A percentile compares a stretch with the other conserved stretches of the same genome.
Conservation (phyloP, 176 grass and related monocot genomes). For the Carex cristatella region DNA sequence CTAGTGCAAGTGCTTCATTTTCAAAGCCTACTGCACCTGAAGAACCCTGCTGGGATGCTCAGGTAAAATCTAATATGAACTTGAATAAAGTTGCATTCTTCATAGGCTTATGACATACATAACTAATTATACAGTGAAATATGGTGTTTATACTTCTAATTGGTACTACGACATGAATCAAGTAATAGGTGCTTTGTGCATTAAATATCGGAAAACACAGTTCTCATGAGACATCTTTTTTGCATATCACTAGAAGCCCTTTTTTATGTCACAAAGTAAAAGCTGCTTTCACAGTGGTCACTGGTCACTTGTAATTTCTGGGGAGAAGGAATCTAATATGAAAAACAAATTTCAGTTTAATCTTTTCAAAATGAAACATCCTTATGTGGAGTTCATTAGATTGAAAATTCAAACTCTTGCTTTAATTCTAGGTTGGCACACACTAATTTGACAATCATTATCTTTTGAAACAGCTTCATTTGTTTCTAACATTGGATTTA, state of each 20-base stretch:
- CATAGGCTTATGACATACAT: neutral
- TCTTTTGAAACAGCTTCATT: neutral
- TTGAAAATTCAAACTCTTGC: neutral
- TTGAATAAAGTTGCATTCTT: neutral
- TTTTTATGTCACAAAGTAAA: neutral
- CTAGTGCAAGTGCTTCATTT: neutral
- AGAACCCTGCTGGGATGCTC: conserved; percentile 3
- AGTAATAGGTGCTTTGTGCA: no score
- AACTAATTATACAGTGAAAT: neutral
- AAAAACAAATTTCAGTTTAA: neutral
- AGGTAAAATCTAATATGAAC: neutral
- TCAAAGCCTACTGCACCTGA: neutral
- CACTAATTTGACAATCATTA: neutral
- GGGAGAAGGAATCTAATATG: neutral
- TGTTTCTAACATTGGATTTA: conserved; percentile 4
- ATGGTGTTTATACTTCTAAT: neutral
- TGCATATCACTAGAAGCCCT: no score
- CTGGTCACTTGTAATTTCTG: neutral
- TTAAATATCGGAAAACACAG: no score
- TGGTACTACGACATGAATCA: neutral
- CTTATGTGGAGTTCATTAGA: neutral
- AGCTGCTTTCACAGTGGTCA: neutral
- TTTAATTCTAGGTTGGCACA: neutral
- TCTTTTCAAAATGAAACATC: neutral
- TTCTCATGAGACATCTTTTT: no score